A percentile compares a stretch with the other conserved stretches of the same genome.
These are phyloP conservation scores for Chaetomiaceae sp. DNA, from an alignment of 2,329 filamentous ascomycete genomes.

Conservation along the genomic window DNA sequence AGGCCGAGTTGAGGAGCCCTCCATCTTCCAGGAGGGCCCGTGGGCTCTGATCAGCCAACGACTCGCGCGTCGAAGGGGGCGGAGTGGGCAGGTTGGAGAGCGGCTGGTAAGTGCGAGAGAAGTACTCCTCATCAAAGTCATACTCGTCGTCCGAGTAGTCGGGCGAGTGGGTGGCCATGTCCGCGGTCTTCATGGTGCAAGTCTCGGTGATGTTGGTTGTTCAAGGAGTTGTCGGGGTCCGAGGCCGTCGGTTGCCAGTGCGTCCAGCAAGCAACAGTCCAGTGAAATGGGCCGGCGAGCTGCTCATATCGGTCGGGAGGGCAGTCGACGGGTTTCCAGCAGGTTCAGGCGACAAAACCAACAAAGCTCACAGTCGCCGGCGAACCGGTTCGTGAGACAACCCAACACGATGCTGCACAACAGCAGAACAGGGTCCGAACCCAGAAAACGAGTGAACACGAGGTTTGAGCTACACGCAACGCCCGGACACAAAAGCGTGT, in stretches of 20 bases:
- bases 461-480: constrained; percentile 21
- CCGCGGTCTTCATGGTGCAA: constrained; percentile 12
- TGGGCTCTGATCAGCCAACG: constrained; percentile 43
- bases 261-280: constrained; percentile 27
- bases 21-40: constrained; percentile 41
- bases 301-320: constrained; percentile 27
- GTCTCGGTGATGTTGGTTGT: background rate
- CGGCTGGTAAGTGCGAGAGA: constrained; percentile 58
- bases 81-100: constrained; percentile 65
- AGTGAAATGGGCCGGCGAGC: constrained; percentile 24
- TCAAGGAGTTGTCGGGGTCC: constrained; percentile 15
- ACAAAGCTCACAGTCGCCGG: constrained; percentile 12
- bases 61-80: constrained; percentile 50
- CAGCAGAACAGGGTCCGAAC: background rate
- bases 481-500: background rate
- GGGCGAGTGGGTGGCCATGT: constrained; percentile 19
- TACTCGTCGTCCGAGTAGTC: constrained; percentile 33
- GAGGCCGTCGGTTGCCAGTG: constrained; percentile 25
- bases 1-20: constrained; percentile 40
- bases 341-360: constrained; percentile 11
- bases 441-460: constrained; percentile 17
- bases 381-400: constrained; percentile 4
- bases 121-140: constrained; percentile 51
- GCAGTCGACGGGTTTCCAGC: constrained; percentile 6
- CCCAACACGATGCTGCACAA: constrained; percentile 4